phyloP scores from a whole-genome alignment of 2,329 filamentous ascomycete genomes.

The Lachnellula willkommii region DNA sequence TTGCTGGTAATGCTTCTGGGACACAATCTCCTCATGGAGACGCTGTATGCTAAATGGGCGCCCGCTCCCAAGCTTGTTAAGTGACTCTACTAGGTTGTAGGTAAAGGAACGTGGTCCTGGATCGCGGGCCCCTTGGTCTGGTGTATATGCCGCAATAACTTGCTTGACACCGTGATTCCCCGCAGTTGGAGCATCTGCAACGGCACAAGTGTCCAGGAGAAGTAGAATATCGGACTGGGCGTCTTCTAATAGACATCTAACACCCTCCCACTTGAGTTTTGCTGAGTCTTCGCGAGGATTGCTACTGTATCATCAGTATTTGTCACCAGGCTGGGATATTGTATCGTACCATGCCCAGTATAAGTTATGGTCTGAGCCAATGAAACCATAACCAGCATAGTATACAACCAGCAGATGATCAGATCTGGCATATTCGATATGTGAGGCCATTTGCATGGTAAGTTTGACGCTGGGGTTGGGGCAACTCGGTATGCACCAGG shows the following conservation, averaged over 20 bases:
- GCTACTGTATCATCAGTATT: slow-evolving; percentile 41
- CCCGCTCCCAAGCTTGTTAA: slow-evolving; percentile 47
- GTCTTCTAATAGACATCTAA: slow-evolving; percentile 58
- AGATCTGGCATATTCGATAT: slow-evolving; percentile 51
- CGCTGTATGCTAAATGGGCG: slow-evolving; percentile 52
- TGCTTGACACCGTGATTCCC: slow-evolving; percentile 56
- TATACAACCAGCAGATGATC: slow-evolving; percentile 61
- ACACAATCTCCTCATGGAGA: slow-evolving; percentile 50
- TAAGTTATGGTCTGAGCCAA: slow-evolving; percentile 54
- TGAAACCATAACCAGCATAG: slow-evolving; percentile 57
- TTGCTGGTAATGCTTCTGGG: slow-evolving; percentile 35
- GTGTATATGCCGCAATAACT: slow-evolving; percentile 54
- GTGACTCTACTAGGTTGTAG: slow-evolving; percentile 49
- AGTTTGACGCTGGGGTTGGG: slow-evolving; percentile 57
- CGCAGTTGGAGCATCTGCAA: slow-evolving; percentile 45
- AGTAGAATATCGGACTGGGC: slow-evolving; percentile 58
- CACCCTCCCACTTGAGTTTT: slow-evolving; percentile 58
- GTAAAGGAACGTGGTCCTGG: slow-evolving; percentile 52
- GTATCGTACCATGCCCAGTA: slow-evolving; percentile 61
- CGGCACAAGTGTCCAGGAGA: slow-evolving; percentile 56
- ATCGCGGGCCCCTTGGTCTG: slow-evolving; percentile 45
- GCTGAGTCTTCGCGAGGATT: slow-evolving; percentile 53
- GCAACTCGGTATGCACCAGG: slow-evolving; percentile 56
- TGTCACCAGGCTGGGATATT: slow-evolving; percentile 22
- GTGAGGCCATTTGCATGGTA: slow-evolving; percentile 53